Evolutionary conservation across 345 rosid species (phyloP).

Genomic region (Euphorbia tirucalli): DNA sequence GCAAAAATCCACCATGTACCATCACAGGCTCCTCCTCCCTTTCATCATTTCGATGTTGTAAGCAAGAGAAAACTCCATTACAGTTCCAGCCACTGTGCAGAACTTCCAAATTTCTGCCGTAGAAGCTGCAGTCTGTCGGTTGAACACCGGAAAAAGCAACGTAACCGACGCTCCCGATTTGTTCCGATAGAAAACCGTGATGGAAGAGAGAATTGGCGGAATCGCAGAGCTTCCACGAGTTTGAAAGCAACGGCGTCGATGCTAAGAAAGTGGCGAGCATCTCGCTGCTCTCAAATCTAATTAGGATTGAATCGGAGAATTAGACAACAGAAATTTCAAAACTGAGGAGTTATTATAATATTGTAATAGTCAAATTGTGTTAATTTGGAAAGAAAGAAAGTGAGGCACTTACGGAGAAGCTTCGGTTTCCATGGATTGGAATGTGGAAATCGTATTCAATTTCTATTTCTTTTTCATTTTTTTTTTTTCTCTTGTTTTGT

Average conservation of each 20-base stretch:
- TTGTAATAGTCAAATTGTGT: not conserved
- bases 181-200: constrained; percentile 26
- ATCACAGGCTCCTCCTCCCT: constrained; percentile 34
- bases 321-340: not conserved
- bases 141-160: constrained; percentile 50
- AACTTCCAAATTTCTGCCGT: constrained; percentile 18
- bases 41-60: constrained; percentile 16
- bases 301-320: not conserved
- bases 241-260: constrained; percentile 50
- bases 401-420: constrained; percentile 27
- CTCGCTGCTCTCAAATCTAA: constrained; percentile 77
- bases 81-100: constrained; percentile 5
- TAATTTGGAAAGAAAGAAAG: not conserved
- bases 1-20: constrained; percentile 48
- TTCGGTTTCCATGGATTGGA: constrained; percentile 31
- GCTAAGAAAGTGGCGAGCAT: constrained; percentile 54
- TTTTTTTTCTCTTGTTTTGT: not conserved
- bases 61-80: constrained; percentile 35
- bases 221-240: constrained; percentile 61
- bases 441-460: not conserved
- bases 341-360: not conserved
- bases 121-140: constrained; percentile 2
- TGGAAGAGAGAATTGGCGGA: constrained; percentile 23
- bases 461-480: not conserved
- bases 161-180: constrained; percentile 39